Evolutionary conservation across 2,329 filamentous ascomycete species (phyloP).

Genomic region (Aspergillus cejpii): DNA sequence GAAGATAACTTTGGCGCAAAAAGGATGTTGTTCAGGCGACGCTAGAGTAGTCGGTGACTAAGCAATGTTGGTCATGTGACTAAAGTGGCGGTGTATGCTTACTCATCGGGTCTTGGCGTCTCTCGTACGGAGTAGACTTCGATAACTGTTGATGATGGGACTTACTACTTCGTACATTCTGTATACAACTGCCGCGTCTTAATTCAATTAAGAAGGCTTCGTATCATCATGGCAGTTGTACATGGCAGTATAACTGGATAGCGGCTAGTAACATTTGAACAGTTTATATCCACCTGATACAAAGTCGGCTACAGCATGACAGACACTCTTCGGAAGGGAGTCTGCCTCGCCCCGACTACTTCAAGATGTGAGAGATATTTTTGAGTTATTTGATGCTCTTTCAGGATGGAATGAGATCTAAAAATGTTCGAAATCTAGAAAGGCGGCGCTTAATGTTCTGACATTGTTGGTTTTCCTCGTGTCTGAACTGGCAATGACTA

Average conservation of each 20-base stretch:
- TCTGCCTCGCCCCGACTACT: neutral
- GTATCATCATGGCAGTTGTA: too few species aligned
- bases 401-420: neutral
- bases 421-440: neutral
- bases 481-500: neutral
- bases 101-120: neutral
- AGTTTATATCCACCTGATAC: neutral
- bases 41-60: neutral
- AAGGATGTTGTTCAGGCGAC: constrained; percentile 7
- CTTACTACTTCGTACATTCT: too few species aligned
- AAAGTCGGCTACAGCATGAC: too few species aligned
- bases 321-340: too few species aligned
- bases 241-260: too few species aligned
- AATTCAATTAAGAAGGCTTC: too few species aligned
- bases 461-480: neutral
- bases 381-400: too few species aligned
- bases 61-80: neutral
- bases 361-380: neutral
- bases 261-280: too few species aligned
- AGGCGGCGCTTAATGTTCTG: neutral
- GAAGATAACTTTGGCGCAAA: constrained; percentile 14
- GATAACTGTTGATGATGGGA: too few species aligned
- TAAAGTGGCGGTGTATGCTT: neutral
- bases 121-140: too few species aligned
- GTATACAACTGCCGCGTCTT: too few species aligned